Conservation (phyloP, 768 basidiomycete genomes). For the Harrya chromipes region DNA sequence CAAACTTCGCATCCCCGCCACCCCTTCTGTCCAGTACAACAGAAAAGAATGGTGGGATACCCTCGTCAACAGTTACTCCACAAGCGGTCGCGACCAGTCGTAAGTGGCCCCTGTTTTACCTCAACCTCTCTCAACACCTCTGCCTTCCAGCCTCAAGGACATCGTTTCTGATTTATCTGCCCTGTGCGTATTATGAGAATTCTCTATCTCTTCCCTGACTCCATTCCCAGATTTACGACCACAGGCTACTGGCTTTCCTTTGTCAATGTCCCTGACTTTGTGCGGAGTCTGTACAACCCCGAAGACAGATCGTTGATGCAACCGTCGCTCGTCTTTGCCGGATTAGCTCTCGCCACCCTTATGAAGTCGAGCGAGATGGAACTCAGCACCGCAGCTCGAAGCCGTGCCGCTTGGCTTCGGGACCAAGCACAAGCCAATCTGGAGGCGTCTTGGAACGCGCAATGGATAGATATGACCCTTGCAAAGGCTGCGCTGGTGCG, state of each 20-base stretch:
- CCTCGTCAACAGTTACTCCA: constrained; percentile 41
- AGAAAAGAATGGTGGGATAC: constrained; percentile 48
- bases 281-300: constrained; percentile 48
- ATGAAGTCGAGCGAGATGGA: constrained; percentile 72
- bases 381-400: constrained; percentile 49
- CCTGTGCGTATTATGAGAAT: constrained; percentile 39
- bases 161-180: constrained; percentile 49
- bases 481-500: constrained; percentile 72
- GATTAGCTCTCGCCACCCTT: constrained; percentile 66
- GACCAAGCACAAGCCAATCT: constrained; percentile 55
- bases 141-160: constrained; percentile 40
- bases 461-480: constrained; percentile 58
- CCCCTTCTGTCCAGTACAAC: constrained; percentile 32
- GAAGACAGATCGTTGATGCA: constrained; percentile 57
- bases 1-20: constrained; percentile 27
- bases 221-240: constrained; percentile 51
- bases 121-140: constrained; percentile 1
- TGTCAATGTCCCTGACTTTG: constrained; percentile 55
- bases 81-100: constrained; percentile 40
- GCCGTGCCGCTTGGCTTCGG: constrained; percentile 54
- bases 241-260: constrained; percentile 69
- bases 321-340: constrained; percentile 66
- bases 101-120: constrained; percentile 19
- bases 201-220: constrained; percentile 6
- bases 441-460: constrained; percentile 46